Evolutionary conservation across 345 rosid species (phyloP).

Genomic region (Eucalyptus grandis): DNA sequence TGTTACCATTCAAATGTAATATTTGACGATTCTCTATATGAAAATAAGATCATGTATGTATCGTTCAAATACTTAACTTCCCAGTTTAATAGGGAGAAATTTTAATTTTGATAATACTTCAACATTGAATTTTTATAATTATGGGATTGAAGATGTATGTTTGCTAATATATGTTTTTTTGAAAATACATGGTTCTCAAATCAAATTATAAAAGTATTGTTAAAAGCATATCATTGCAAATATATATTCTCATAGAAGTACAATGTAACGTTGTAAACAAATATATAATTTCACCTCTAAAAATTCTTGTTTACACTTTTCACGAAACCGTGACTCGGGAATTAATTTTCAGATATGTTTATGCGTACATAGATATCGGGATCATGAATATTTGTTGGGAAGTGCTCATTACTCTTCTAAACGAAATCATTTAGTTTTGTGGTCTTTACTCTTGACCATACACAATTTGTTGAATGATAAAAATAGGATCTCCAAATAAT

Average conservation of each 20-base stretch:
- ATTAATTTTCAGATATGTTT: background rate
- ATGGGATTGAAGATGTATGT: background rate
- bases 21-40: too few species aligned
- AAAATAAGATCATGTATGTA: too few species aligned
- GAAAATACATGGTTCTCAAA: background rate
- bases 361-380: fast-evolving
- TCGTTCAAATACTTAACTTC: too few species aligned
- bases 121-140: background rate
- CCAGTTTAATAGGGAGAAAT: background rate
- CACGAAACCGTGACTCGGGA: background rate
- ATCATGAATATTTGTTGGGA: too few species aligned
- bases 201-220: background rate
- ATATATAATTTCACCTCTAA: background rate
- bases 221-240: background rate
- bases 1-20: too few species aligned
- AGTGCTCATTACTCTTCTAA: too few species aligned
- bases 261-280: too few species aligned
- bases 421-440: too few species aligned
- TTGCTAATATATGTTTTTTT: background rate
- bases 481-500: too few species aligned
- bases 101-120: too few species aligned
- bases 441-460: too few species aligned
- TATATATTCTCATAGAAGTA: background rate
- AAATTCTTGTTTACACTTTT: background rate
- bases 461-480: too few species aligned